Evolutionary conservation across 1,284 basidiomycete genomes (phyloP), one percentile per base, ranked within the genome.

Genomic region (Ceratobasidium sp.): DNA sequence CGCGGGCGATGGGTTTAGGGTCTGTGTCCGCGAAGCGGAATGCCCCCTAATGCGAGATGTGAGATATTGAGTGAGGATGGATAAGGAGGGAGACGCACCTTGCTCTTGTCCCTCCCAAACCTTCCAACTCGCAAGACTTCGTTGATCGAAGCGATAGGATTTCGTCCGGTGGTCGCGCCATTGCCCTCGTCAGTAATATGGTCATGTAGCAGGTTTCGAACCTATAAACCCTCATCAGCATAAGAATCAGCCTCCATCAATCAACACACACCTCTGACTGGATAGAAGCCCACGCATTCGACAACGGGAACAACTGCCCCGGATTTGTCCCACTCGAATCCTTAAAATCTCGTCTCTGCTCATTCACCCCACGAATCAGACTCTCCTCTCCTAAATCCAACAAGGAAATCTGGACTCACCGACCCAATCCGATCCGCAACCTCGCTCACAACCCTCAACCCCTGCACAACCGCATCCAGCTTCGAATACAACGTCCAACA

Each of bases 401-500:
- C 47, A 47, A 24, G 2, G 15, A 22, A 24, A 65, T 72, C 44
- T 22, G 44, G 17, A 86, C 91, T 83, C 79, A 97, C 95, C 76
- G 92, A 92, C 78, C 93, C 92, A 76, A 98, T 95, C 76, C 95
- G 89, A 79, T 90, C 92, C 0, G 94, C 88, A 1, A 99, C 94
- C 82, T 99, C 98, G 80, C 93, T 96, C 0, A 98, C 89, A 1
- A 98, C 93, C 60, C 97, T 87, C 78, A 99, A 87, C 9, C 96
- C 95, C 82, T 99, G 97, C 45, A 94, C 88, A n/a, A 99, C 93
- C 24, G 98, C 98, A 79, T 97, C 93, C 67, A 99, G 83, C 83
- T 99, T 99, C 5, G 96, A 98, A 81, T 96, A 99, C 19, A 98
- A 82, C 3, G 98, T 99, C 97, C 97, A 99, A 83, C 99, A 99